phyloP scores from a whole-genome alignment of 306 rosid genomes.

The Vachellia collinsii region DNA sequence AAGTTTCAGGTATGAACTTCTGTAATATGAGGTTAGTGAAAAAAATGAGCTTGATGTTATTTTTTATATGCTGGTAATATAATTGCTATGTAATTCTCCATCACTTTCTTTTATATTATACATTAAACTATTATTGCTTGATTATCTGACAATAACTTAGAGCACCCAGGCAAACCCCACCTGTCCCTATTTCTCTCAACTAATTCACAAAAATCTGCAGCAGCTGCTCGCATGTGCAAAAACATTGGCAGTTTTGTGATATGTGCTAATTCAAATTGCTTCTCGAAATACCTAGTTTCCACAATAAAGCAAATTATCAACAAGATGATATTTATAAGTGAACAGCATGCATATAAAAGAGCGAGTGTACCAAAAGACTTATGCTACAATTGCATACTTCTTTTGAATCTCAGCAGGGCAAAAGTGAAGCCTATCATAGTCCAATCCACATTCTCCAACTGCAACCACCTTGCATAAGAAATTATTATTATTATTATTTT shows the following conservation, averaged over 20 bases:
- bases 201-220: constrained; percentile 88
- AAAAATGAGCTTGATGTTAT: constrained; percentile 16
- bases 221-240: constrained; percentile 96
- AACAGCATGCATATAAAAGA: not conserved
- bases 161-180: constrained; percentile 47
- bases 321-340: constrained; percentile 17
- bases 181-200: constrained; percentile 71
- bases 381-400: constrained; percentile 53
- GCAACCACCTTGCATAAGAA: constrained; percentile 74
- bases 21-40: not conserved
- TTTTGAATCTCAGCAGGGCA: constrained; percentile 90
- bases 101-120: not conserved
- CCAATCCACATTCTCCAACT: constrained; percentile 96
- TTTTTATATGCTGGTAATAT: constrained; percentile 13
- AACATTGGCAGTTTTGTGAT: constrained; percentile 89
- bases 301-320: constrained; percentile 12
- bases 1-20: not conserved
- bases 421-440: constrained; percentile 92
- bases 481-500: constrained; percentile 7
- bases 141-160: constrained; percentile 16
- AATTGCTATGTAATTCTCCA: not conserved
- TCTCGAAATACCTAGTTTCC: constrained; percentile 83
- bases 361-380: constrained; percentile 20
- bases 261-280: constrained; percentile 86
- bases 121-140: constrained; percentile 17